Evolutionary conservation across 208 protist genomes (phyloP), one percentile per base, ranked within the genome.

Genomic region (Lotmaria passim): DNA sequence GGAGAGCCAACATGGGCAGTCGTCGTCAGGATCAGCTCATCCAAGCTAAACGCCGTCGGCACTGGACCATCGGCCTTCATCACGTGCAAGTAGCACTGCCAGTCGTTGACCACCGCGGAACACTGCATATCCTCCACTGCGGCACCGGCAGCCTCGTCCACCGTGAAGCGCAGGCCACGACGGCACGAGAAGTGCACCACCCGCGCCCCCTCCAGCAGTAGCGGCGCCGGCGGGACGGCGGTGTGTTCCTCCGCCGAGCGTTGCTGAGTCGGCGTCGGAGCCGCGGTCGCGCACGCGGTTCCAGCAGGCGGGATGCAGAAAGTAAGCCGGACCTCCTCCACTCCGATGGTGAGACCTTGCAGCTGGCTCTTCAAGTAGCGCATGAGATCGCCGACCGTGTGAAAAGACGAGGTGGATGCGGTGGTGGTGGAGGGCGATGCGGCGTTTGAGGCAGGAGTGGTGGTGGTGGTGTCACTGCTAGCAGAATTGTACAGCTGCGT

Each of bases 341-440:
- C 73, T 7, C 59, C 41, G 5, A 83, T 52, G 21, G 73, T 56
- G 12, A 73, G 17, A 11, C 78, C 78, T 15, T 77, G 78, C 34
- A 83, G 62, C 56, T 76, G 69, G 14, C 59, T 53, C 59, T 76
- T 83, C 17, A 80, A 39, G 58, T 74, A 83, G 12, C 26, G n/a
- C 62, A 83, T 62, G 41, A 83, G 46, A 38, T 80, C 78, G 15
- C 48, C 69, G 2, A 83, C 78, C 0, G 73, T 78, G 52, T 71
- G 68, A 51, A 83, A 83, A 21, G 23, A 33, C 7, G 48, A 34
- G 8, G 60, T 8, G 46, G 46, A 21, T 11, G 17, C 21, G 46
- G 21, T 14, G 46, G 46, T 6, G 46, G 41, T n/a, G 8, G 36
- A 10, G 14, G 56, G 0, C 4, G 38, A 30, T 3, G 58, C 15